Evolutionary conservation across 176 grass and related monocot species (phyloP).

Genomic region (Eremochloa ophiuroides): DNA sequence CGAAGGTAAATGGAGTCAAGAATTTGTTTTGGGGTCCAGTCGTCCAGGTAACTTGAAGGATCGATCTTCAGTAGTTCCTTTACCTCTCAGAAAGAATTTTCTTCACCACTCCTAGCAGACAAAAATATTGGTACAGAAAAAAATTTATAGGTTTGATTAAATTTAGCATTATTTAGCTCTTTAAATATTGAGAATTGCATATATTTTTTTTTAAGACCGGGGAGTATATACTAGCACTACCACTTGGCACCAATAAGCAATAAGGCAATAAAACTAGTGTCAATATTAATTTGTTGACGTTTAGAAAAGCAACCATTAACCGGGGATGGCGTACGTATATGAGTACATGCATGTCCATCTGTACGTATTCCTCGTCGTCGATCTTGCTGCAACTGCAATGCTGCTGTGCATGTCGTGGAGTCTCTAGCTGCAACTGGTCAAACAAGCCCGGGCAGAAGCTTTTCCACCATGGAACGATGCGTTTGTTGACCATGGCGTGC

Average conservation of each 20-base stretch:
- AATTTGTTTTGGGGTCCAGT: neutral
- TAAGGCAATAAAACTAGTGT: no score
- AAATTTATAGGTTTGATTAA: no score
- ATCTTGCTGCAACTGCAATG: neutral
- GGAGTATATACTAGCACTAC: no score
- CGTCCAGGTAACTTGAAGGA: no score
- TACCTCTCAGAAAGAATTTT: neutral
- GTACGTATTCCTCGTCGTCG: neutral
- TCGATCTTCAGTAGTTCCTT: neutral
- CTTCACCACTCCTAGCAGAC: neutral
- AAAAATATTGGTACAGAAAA: no score
- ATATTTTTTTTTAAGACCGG: no score
- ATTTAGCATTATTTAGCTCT: no score
- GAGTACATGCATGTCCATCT: no score
- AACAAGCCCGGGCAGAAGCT: neutral
- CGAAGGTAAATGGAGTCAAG: neutral
- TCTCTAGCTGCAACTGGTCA: neutral
- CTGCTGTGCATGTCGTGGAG: neutral
- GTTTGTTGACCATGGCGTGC: conserved; percentile 31
- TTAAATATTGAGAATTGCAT: neutral
- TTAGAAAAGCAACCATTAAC: no score
- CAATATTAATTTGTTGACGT: no score
- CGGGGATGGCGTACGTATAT: no score
- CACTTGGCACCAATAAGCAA: no score
- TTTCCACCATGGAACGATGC: conserved; percentile 22